Evolutionary conservation across 129 eudicot genomes (phyloP).

Genomic region (Arctium lappa): DNA sequence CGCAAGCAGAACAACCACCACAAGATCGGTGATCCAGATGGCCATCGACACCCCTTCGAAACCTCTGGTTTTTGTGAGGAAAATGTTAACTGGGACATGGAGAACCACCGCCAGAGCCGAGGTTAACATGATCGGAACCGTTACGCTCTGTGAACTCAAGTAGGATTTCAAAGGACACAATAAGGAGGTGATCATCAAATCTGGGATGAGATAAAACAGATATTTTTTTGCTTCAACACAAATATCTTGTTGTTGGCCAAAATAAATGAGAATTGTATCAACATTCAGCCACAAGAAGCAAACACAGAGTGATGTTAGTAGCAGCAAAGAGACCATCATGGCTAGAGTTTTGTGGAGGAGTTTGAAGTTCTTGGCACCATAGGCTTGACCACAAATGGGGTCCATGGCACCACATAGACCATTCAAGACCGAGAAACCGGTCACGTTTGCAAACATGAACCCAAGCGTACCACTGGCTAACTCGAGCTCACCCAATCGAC

Average conservation of each 20-base stretch:
- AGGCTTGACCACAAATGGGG: slow-evolving; percentile 94
- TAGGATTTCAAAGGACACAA: slow-evolving; percentile 75
- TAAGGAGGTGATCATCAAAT: slow-evolving; percentile 58
- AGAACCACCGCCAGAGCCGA: slow-evolving; percentile 52
- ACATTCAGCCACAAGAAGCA: slow-evolving; percentile 81
- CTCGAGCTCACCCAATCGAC: slow-evolving; percentile 79
- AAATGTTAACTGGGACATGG: slow-evolving; percentile 66
- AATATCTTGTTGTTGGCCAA: slow-evolving; percentile 77
- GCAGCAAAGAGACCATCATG: slow-evolving; percentile 52
- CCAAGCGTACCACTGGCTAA: slow-evolving; percentile 83
- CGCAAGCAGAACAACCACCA: slow-evolving; percentile 46
- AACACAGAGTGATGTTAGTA: slow-evolving; percentile 43
- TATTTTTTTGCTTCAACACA: slow-evolving; percentile 46
- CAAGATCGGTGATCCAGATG: slow-evolving; percentile 69
- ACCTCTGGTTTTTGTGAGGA: slow-evolving; percentile 51
- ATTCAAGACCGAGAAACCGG: slow-evolving; percentile 72
- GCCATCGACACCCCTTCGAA: slow-evolving; percentile 80
- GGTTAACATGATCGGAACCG: slow-evolving; percentile 74
- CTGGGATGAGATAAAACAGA: slow-evolving; percentile 70
- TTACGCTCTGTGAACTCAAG: slow-evolving; percentile 63
- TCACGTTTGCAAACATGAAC: slow-evolving; percentile 77
- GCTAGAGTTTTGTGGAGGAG: slow-evolving; percentile 78
- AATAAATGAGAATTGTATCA: slow-evolving; percentile 52
- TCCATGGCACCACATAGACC: slow-evolving; percentile 90
- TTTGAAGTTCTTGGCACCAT: slow-evolving; percentile 75